phyloP scores from a whole-genome alignment of 2,329 filamentous ascomycete species.

The Metarhizium album region DNA sequence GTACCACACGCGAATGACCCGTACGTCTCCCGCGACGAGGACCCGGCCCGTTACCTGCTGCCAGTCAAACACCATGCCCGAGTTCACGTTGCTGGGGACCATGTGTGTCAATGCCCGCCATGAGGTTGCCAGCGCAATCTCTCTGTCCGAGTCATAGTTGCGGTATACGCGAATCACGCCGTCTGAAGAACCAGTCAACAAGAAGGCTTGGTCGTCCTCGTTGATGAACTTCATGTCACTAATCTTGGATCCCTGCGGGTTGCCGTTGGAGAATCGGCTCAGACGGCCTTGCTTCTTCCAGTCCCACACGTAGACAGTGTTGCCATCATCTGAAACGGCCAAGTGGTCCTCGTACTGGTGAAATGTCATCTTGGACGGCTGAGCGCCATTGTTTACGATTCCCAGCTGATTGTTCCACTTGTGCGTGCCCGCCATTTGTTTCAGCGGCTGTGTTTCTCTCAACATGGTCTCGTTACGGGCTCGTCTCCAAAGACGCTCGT shows the following conservation, averaged over 20 bases:
- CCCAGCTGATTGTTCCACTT: slow-evolving; percentile 78
- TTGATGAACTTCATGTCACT: slow-evolving; percentile 97
- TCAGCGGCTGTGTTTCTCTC: slow-evolving; percentile 84
- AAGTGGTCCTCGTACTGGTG: slow-evolving; percentile 97
- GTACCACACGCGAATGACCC: slow-evolving; percentile 93
- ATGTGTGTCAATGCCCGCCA: slow-evolving; percentile 92
- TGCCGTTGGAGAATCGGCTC: slow-evolving; percentile 86
- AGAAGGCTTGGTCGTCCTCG: slow-evolving; percentile 87
- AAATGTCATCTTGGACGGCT: slow-evolving; percentile 87
- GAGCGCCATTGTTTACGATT: slow-evolving; percentile 79
- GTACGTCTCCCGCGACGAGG: slow-evolving; percentile 91
- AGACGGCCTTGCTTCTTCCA: slow-evolving; percentile 70
- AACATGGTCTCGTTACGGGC: slow-evolving; percentile 90
- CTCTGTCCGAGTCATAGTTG: slow-evolving; percentile 69
- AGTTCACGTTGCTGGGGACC: slow-evolving; percentile 86
- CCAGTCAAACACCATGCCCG: slow-evolving; percentile 96
- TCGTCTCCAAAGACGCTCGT: slow-evolving; percentile 84
- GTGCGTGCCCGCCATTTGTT: slow-evolving; percentile 73
- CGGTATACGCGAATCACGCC: slow-evolving; percentile 89
- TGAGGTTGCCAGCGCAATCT: slow-evolving; percentile 76
- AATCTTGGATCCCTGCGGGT: slow-evolving; percentile 81
- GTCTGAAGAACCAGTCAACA: slow-evolving; percentile 93
- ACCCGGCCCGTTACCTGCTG: slow-evolving; percentile 94
- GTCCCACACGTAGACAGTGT: slow-evolving; percentile 88
- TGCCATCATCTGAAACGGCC: slow-evolving; percentile 84